Evolutionary conservation across 2,329 filamentous ascomycete genomes (phyloP).

Genomic region (Fusarium nodosum): DNA sequence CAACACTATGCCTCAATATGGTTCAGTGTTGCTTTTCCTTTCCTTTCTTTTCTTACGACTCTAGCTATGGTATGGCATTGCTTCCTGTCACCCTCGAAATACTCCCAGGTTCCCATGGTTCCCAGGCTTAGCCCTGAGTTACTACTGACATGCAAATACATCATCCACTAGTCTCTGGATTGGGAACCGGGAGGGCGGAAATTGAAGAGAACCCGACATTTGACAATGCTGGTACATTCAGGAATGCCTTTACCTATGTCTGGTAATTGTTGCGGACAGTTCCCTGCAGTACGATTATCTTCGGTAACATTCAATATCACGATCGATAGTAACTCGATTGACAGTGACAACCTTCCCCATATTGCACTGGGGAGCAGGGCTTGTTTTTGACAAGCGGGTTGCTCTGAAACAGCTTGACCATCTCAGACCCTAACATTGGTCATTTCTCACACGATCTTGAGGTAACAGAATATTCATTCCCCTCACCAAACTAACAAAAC

Average conservation of each 20-base stretch:
- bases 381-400: constrained; percentile 33
- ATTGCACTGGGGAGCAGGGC: constrained; percentile 24
- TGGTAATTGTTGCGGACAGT: constrained; percentile 21
- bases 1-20: constrained; percentile 39
- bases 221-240: constrained; percentile 10
- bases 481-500: constrained; percentile 27
- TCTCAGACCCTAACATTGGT: constrained; percentile 32
- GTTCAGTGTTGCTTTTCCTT: constrained; percentile 39
- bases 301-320: constrained; percentile 31
- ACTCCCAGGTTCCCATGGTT: constrained; percentile 13
- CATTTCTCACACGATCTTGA: constrained; percentile 38
- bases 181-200: constrained; percentile 2
- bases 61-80: constrained; percentile 29
- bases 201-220: constrained; percentile 23
- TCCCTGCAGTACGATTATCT: constrained; percentile 34
- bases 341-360: constrained; percentile 24
- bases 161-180: constrained; percentile 10
- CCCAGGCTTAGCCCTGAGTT: constrained; percentile 12
- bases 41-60: constrained; percentile 36
- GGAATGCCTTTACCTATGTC: constrained; percentile 13
- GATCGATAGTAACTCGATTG: constrained; percentile 37
- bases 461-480: constrained; percentile 24
- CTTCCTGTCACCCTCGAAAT: constrained; percentile 24
- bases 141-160: constrained; percentile 15
- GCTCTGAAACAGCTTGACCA: constrained; percentile 37